phyloP scores from a whole-genome alignment of 352 stramenopile genomes.

The Aphanomyces cochlioides region DNA sequence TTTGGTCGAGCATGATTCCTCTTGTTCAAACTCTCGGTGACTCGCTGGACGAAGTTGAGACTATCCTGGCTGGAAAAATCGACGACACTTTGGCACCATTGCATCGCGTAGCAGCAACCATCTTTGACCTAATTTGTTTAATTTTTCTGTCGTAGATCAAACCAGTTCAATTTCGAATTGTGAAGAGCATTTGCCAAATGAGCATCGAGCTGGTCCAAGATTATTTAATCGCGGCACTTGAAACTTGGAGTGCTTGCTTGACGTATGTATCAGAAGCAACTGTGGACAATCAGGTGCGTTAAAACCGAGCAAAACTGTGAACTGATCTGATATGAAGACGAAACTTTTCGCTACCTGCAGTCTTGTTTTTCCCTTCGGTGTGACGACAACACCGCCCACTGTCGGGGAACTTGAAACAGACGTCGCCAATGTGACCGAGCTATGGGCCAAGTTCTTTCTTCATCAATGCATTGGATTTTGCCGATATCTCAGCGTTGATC shows the following conservation, averaged over 20 bases:
- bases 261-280: background rate
- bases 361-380: slow-evolving; percentile 24
- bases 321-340: background rate
- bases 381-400: background rate
- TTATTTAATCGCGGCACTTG: slow-evolving; percentile 19
- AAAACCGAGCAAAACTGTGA: background rate
- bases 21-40: background rate
- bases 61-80: background rate
- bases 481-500: background rate
- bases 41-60: background rate
- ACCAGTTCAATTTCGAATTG: background rate
- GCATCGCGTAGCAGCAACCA: no score
- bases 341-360: background rate
- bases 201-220: slow-evolving; percentile 15
- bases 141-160: background rate
- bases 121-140: background rate
- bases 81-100: background rate
- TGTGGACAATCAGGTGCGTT: background rate
- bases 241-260: slow-evolving; percentile 22
- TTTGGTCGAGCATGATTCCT: background rate
- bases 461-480: slow-evolving; percentile 19
- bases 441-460: slow-evolving; percentile 26
- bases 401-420: slow-evolving; percentile 23
- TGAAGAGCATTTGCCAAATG: slow-evolving; percentile 6
- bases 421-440: background rate